phyloP scores from a whole-genome alignment of 1,139 yeast species.

The Pichiaceae sp. region DNA sequence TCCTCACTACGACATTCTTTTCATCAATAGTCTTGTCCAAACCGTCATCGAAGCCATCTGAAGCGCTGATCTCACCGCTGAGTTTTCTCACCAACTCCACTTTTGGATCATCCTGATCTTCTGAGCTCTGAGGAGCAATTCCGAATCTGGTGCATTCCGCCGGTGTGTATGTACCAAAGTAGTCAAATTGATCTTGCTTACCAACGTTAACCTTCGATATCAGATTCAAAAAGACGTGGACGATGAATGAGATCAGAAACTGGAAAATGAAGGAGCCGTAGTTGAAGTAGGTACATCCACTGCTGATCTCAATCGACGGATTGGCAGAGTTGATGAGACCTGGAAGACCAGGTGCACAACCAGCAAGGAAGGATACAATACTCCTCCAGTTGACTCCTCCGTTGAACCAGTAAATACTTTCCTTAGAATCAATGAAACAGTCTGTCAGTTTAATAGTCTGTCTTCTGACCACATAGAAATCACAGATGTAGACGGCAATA shows the following conservation, averaged over 20 bases:
- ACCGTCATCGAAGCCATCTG: no score
- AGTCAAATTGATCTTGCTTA: slow-evolving; percentile 15
- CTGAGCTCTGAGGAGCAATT: not conserved
- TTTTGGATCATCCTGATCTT: no score
- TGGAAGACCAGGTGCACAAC: slow-evolving; percentile 24
- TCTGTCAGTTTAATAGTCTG: slow-evolving; percentile 24
- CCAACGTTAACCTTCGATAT: slow-evolving; percentile 8
- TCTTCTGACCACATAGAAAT: slow-evolving; percentile 23
- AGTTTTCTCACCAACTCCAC: no score
- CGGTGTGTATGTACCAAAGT: no score
- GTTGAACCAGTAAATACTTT: slow-evolving; percentile 25
- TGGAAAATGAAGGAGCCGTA: slow-evolving; percentile 11
- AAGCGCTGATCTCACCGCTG: no score
- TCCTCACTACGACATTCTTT: no score
- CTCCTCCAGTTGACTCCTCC: slow-evolving; percentile 31
- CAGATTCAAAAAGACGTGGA: slow-evolving; percentile 5
- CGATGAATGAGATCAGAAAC: slow-evolving; percentile 4
- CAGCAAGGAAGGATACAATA: slow-evolving; percentile 23
- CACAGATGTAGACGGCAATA: slow-evolving; percentile 23
- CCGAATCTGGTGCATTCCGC: no score
- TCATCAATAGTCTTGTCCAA: no score
- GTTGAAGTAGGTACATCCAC: slow-evolving; percentile 9
- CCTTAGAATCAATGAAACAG: slow-evolving; percentile 18
- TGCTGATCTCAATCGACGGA: slow-evolving; percentile 6
- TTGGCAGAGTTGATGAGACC: slow-evolving; percentile 22